Base-by-base conservation (phyloP, 805 yeast genomes). In the Kuraishia floccosa region DNA sequence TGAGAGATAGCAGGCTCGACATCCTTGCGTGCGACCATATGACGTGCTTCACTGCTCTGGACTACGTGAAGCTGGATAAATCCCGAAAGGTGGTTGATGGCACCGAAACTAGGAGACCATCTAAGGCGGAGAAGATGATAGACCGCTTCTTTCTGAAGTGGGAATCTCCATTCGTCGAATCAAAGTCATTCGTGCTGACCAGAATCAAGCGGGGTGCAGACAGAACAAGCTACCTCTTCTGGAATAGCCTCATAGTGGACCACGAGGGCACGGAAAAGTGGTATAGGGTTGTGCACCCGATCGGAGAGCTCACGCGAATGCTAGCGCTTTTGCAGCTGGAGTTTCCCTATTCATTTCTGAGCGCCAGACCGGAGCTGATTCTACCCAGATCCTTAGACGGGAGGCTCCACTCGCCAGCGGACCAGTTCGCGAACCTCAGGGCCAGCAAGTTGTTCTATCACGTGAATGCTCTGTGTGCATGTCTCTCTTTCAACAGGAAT, bases 1-100 rank as follows among this genome's bases (percentile, higher is more conserved):
- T 81, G 3, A 36, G 47, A 6, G 75, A 75, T 38, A 42, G 56
- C 0, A 52, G 79, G 19, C 50, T 81, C 3, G 67, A 71, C 16
- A 39, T 74, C 3, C 42, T 36, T 37, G 56, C 48, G 30, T 31
- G 38, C 16, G 63, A 56, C 39, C 37, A 40, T 8, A 42, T 40
- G 5, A 36, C 46, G 21, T 54, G 44, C 30, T 46, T 65, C 30
- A 54, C 55, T 5, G 59, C 66, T 13, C 41, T 66, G 31, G 77
- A 71, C 42, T 70, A 56, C 38, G 59, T 67, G 10, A 68, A 62
- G 40, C 49, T 52, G 6, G 56, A 52, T 15, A 41, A 40, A 26
- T 32, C 41, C 10, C 23, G 28, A 6, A 11, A 29, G 23, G 28
- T 32, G 17, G 7, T 16, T 9, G 30, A 25, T 16, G 18, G 24